Evolutionary conservation across 768 basidiomycete genomes (phyloP).

Genomic region (Steccherinum ochraceum): DNA sequence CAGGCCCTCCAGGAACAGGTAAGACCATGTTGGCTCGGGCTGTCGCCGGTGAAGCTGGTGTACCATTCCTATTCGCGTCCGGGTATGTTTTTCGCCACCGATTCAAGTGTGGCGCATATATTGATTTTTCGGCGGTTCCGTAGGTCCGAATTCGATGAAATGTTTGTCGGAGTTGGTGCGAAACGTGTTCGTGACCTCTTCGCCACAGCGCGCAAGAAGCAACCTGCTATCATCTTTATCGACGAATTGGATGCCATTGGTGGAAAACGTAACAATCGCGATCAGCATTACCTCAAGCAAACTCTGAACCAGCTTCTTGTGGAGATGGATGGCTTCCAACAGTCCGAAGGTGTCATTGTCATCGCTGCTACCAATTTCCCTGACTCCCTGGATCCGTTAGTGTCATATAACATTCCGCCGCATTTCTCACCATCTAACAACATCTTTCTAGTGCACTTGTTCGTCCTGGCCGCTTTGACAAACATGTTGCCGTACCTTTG

Average conservation of each 20-base stretch:
- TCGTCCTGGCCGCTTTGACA: slow-evolving; percentile 95
- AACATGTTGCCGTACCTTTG: slow-evolving; percentile 84
- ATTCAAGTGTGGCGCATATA: slow-evolving; percentile 6
- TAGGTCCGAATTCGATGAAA: slow-evolving; percentile 94
- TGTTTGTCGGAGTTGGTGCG: slow-evolving; percentile 94
- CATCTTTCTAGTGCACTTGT: slow-evolving; percentile 66
- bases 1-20: slow-evolving; percentile 92
- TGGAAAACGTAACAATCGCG: slow-evolving; percentile 75
- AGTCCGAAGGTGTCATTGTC: slow-evolving; percentile 90
- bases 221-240: slow-evolving; percentile 98
- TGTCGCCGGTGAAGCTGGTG: slow-evolving; percentile 95
- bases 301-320: slow-evolving; percentile 95
- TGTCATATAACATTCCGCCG: slow-evolving; percentile 11
- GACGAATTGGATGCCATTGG: slow-evolving; percentile 95
- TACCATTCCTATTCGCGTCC: slow-evolving; percentile 95
- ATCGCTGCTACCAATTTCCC: slow-evolving; percentile 99
- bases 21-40: slow-evolving; percentile 98
- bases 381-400: slow-evolving; percentile 83
- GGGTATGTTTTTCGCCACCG: slow-evolving; percentile 47
- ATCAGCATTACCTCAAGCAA: slow-evolving; percentile 88
- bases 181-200: slow-evolving; percentile 95
- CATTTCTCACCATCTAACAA: background rate
- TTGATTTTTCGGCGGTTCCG: slow-evolving; percentile 4
- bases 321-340: slow-evolving; percentile 96
- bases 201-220: slow-evolving; percentile 86